Base-by-base conservation (phyloP, 2,329 filamentous ascomycete genomes). In the Aspergillus texensis region DNA sequence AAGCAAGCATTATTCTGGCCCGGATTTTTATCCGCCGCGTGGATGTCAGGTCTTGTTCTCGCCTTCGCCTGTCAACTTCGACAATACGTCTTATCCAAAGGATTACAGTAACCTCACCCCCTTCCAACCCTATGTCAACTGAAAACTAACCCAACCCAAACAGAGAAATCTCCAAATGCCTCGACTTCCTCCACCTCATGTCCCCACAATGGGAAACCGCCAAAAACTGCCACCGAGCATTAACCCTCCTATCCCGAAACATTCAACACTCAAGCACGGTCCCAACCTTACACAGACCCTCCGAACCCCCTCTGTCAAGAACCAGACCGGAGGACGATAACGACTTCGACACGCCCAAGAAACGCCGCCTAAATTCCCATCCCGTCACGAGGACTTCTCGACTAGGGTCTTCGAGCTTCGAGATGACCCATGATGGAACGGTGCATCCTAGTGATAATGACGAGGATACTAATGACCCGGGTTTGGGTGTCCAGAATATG, bases 11-110 rank as follows among this genome's bases (percentile, higher is more conserved):
- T 80, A 39, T 79, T 79, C 65, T 77, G 78, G 68, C 78, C 78
- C 0, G 77, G 77, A 0, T 74, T 79, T 21, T 62, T 80, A 6
- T 79, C 76, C 1, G 78, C 78, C 0, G 75, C 75, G 1, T 80
- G 77, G 75, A 80, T 80, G 78, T 74, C 76, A 0, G 78, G 78
- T 12, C 69, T 80, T 6, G 76, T 80, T 5, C 72, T 79, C 58
- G 78, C 77, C 14, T 79, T 79, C 61, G 78, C 78, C 19, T 80
- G 78, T 45, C 78, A 80, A 54, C 61, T 80, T 8, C 74, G 74
- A 14, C 78, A 79, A 63, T 79, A 79, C 60, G 72, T 75, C 9
- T 66, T 78, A 46, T 60, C 63, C 0, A 76, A 77, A 46, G 78
- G 75, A 1, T 68, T 71, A 32, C 68, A 70, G 75, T 78, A 70